These are phyloP conservation scores for Boletus sensibilis DNA, from an alignment of 768 basidiomycete species.

Conservation along the genomic window DNA sequence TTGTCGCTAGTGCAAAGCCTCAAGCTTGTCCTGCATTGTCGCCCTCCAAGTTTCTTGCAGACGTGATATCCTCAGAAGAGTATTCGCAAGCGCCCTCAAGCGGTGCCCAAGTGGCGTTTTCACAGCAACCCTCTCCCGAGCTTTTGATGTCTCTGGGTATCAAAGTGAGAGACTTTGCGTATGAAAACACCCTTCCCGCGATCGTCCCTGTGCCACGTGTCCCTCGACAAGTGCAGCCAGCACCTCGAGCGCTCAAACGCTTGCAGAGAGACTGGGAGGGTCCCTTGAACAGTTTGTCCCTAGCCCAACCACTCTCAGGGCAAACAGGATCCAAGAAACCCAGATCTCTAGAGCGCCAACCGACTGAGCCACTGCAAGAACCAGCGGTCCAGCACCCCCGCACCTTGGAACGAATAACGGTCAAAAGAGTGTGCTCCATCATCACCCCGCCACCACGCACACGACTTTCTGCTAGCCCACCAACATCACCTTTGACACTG, in stretches of 20 bases:
- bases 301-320: conserved; percentile 8
- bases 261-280: conserved; percentile 32
- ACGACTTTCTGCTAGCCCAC: conserved; percentile 20
- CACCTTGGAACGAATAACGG: conserved; percentile 18
- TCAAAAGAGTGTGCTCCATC: conserved; percentile 18
- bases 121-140: conserved; percentile 39
- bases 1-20: conserved; percentile 27
- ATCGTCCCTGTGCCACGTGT: conserved; percentile 50
- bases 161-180: conserved; percentile 61
- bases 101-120: not conserved
- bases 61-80: conserved; percentile 6
- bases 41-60: conserved; percentile 20
- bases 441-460: conserved; percentile 2
- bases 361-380: conserved; percentile 37
- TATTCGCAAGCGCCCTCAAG: conserved; percentile 19
- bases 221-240: conserved; percentile 50
- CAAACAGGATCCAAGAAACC: conserved; percentile 21
- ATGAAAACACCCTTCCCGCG: conserved; percentile 64
- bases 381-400: conserved; percentile 15
- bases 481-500: conserved; percentile 31
- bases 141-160: conserved; percentile 35
- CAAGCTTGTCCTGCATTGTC: conserved; percentile 33
- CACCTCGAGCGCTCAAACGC: conserved; percentile 39
- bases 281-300: not conserved
- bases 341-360: conserved; percentile 29